phyloP scores from a whole-genome alignment of 768 basidiomycete species.

The Agaricus sinodeliciosus region DNA sequence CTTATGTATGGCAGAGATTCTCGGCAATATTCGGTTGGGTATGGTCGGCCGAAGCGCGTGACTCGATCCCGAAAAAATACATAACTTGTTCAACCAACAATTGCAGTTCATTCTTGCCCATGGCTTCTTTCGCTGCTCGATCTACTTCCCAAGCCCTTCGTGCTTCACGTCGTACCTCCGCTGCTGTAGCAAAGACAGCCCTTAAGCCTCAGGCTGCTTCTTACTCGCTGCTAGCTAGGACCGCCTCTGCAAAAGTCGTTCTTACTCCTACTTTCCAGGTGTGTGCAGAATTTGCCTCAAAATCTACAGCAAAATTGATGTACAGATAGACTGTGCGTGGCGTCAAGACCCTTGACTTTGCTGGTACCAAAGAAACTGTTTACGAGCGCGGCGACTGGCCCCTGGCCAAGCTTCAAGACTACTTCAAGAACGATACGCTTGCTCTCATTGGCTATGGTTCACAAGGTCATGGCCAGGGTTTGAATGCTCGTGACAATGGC shows the following conservation, averaged over 20 bases:
- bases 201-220: conserved; percentile 47
- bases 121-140: conserved; percentile 57
- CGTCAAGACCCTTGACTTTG: conserved; percentile 94
- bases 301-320: conserved; percentile 2
- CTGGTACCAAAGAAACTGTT: conserved; percentile 87
- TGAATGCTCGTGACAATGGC: conserved; percentile 99
- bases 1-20: background rate
- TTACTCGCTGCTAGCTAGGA: conserved; percentile 61
- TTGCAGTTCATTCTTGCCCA: conserved; percentile 28
- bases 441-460: conserved; percentile 99
- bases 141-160: conserved; percentile 59
- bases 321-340: conserved; percentile 56
- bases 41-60: conserved; percentile 14
- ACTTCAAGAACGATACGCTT: conserved; percentile 99
- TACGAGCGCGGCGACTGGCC: conserved; percentile 99
- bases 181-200: conserved; percentile 33
- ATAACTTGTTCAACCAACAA: conserved; percentile 6
- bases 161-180: conserved; percentile 59
- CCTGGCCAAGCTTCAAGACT: conserved; percentile 94
- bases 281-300: conserved; percentile 9
- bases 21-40: conserved; percentile 4
- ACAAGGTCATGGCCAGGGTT: conserved; percentile 96
- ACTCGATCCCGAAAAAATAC: conserved; percentile 16
- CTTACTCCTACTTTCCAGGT: conserved; percentile 28
- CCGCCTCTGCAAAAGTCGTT: conserved; percentile 34